Evolutionary conservation across 2,329 filamentous ascomycete species (phyloP).

Genomic region (Colletotrichum spinosum): DNA sequence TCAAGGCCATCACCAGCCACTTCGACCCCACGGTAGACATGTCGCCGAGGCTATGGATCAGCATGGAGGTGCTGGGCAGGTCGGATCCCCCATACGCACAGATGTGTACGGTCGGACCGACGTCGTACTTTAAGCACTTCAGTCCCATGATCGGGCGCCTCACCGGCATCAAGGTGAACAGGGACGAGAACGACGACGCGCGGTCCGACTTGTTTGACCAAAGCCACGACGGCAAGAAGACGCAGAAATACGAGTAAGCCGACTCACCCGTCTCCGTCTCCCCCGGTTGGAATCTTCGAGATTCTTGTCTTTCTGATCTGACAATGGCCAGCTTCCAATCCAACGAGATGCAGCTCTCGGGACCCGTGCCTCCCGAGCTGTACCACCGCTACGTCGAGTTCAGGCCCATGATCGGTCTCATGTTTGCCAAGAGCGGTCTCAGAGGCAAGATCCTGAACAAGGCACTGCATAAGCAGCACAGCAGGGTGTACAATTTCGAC

Average conservation of each 20-base stretch:
- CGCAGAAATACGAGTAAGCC: slow-evolving; percentile 81
- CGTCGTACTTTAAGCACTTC: slow-evolving; percentile 84
- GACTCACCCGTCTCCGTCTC: not conserved
- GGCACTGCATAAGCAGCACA: slow-evolving; percentile 90
- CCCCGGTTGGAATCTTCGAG: not conserved
- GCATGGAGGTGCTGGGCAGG: slow-evolving; percentile 80
- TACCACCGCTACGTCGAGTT: slow-evolving; percentile 97
- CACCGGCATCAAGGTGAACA: slow-evolving; percentile 76
- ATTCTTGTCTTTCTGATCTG: slow-evolving; percentile 11
- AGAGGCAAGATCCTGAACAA: slow-evolving; percentile 84
- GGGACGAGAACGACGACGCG: slow-evolving; percentile 64
- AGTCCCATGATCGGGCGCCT: slow-evolving; percentile 90
- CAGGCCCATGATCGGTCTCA: slow-evolving; percentile 86
- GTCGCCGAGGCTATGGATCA: slow-evolving; percentile 77
- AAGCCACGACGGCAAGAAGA: slow-evolving; percentile 58
- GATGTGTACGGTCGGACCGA: slow-evolving; percentile 83
- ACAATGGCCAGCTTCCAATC: slow-evolving; percentile 80
- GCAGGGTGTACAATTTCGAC: slow-evolving; percentile 90
- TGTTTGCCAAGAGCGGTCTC: slow-evolving; percentile 85
- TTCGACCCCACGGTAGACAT: slow-evolving; percentile 73
- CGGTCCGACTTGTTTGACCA: slow-evolving; percentile 40
- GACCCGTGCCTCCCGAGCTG: slow-evolving; percentile 81
- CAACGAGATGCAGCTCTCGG: slow-evolving; percentile 87
- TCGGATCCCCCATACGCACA: slow-evolving; percentile 76
- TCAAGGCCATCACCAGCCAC: slow-evolving; percentile 75